Base-by-base conservation (phyloP, 192 early-diverging fungal species). In the Gaertneriomyces sp. region DNA sequence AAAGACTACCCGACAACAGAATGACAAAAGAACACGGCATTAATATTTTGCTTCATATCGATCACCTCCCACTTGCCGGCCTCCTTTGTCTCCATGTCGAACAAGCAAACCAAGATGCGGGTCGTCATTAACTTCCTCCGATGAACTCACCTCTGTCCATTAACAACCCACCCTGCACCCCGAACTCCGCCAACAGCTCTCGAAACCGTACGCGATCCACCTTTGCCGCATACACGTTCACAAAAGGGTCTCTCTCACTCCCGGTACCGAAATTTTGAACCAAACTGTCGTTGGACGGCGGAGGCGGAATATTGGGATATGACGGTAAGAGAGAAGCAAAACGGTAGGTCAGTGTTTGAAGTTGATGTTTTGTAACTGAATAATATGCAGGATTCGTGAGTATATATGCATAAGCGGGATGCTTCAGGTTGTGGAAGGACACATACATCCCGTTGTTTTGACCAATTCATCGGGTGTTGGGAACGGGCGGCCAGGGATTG, bases 181-280 rank as follows among this genome's bases (percentile, higher is more conserved):
- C 84, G 71, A 85, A 85, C 62, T 85, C 84, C 3, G 81, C 79
- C 16, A 85, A 63, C 64, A 85, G 46, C 52, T 85, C 84, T 41
- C 84, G 67, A 58, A 85, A 85, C 16, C 74, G 47, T 4, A 79
- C 66, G 9, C 84, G 66, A 69, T 85, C 84, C 67, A 84, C 79
- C 69, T 83, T 85, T 49, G 81, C 84, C 51, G 76, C 66, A 4
- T 44, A 46, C 7, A 68, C 47, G 6, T 42, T 45, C 39, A 50
- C 66, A 6, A 68, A 38, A 8, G 66, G 66, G 66, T 68, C 66
- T 42, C 66, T 17, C 20, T 68, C 66, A 6, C 46, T 44, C 12
- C 55, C 57, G 8, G 43, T 53, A 5, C 54, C 42, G 25, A 33
- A 33, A 33, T 33, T 33, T 33, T 33, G 25, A 33, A 33, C 25